A percentile compares a stretch with the other conserved stretches of the same genome.
phyloP scores from a whole-genome alignment of 2,329 filamentous ascomycete genomes.

The Penicillium verrucosum region DNA sequence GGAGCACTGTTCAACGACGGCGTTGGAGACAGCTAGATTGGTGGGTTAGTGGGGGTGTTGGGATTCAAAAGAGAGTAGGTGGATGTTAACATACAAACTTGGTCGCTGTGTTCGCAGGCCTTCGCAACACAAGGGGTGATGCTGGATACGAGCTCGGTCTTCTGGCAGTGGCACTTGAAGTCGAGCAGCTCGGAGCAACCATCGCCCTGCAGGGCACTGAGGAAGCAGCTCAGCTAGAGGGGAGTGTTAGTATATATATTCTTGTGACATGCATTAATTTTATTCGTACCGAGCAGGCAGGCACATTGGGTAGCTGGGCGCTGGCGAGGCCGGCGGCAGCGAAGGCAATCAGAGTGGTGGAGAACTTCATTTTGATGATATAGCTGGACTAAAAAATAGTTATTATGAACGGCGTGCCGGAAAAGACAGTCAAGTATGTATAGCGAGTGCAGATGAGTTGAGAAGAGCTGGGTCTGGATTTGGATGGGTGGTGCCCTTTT shows the following conservation, averaged over 20 bases:
- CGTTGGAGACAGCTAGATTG: constrained; percentile 35
- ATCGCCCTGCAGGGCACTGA: constrained; percentile 40
- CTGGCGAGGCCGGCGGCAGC: constrained; percentile 45
- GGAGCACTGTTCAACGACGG: constrained; percentile 36
- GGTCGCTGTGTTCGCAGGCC: constrained; percentile 40
- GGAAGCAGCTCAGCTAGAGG: constrained; percentile 48
- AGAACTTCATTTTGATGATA: constrained; percentile 35
- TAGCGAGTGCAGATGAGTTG: constrained; percentile 17
- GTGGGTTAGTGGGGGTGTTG: background rate
- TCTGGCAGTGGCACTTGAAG: constrained; percentile 51
- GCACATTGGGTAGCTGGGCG: constrained; percentile 47
- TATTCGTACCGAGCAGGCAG: constrained; percentile 45
- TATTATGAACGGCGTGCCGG: constrained; percentile 5
- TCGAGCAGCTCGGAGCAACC: constrained; percentile 48
- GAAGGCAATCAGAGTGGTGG: constrained; percentile 33
- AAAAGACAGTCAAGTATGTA: constrained; percentile 21
- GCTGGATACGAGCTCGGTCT: constrained; percentile 40
- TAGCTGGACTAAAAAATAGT: background rate
- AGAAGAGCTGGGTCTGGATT: constrained; percentile 2
- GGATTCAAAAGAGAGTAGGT: fast-evolving
- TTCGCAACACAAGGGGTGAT: constrained; percentile 49
- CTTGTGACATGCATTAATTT: background rate
- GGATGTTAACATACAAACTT: constrained; percentile 31
- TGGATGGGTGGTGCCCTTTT: constrained; percentile 15
- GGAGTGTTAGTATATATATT: background rate